A percentile compares a stretch with the other conserved stretches of the same genome.
These are phyloP conservation scores for Corchorus capsularis DNA, from an alignment of 345 rosid species.

Conservation along the genomic window DNA sequence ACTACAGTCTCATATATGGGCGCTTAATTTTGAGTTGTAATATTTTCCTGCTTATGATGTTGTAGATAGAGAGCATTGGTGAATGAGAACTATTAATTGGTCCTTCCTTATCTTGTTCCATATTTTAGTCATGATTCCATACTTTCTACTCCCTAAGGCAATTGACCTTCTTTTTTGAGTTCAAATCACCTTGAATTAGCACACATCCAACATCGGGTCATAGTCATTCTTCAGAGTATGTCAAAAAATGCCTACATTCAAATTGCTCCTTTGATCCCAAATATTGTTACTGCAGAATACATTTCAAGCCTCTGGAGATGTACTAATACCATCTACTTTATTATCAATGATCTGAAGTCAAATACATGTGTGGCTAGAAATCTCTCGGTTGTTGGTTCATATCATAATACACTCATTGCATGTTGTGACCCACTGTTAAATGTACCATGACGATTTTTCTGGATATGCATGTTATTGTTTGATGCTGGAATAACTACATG, in stretches of 20 bases:
- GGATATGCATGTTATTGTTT: neutral
- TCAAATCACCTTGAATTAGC: no score
- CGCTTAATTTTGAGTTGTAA: conserved; percentile 25
- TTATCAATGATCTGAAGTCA: neutral
- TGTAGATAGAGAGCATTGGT: conserved; percentile 40
- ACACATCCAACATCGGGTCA: no score
- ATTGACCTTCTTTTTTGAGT: neutral
- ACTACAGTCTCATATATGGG: conserved; percentile 18
- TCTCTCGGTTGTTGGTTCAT: neutral
- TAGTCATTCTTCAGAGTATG: neutral
- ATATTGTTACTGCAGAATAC: neutral
- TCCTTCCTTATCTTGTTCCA: neutral
- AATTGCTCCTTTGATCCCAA: neutral
- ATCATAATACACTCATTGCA: neutral
- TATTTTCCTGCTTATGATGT: conserved; percentile 25
- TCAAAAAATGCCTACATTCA: neutral
- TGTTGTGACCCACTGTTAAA: neutral
- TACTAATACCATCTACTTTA: neutral
- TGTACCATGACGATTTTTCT: neutral
- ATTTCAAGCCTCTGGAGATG: neutral
- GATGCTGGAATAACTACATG: neutral
- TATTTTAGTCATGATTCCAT: neutral
- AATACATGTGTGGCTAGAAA: neutral
- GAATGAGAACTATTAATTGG: conserved; percentile 18
- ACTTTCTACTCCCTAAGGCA: neutral